phyloP scores from a whole-genome alignment of 176 grass and related monocot species.

The Ananas comosus region DNA sequence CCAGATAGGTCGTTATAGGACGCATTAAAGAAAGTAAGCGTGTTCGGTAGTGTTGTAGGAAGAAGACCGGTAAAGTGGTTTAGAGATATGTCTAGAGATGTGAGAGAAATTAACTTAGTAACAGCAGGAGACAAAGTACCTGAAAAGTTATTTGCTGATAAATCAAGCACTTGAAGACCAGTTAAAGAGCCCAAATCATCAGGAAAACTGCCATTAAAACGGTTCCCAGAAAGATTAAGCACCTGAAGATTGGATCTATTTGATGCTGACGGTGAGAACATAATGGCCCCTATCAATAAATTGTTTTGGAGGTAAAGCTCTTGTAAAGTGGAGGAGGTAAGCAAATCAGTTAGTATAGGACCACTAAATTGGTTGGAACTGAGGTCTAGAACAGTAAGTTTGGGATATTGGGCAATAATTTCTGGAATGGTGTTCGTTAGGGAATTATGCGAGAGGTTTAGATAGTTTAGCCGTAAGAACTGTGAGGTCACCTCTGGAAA shows the following conservation, averaged over 20 bases:
- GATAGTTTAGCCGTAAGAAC: slow-evolving; percentile 77
- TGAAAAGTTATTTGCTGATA: slow-evolving; percentile 84
- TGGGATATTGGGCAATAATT: slow-evolving; percentile 69
- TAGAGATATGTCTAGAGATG: slow-evolving; percentile 58
- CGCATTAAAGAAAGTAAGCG: slow-evolving; percentile 59
- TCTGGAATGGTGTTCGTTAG: slow-evolving; percentile 48
- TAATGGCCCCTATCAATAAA: slow-evolving; percentile 48
- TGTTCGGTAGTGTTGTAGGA: slow-evolving; percentile 56
- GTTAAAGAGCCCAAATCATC: slow-evolving; percentile 59
- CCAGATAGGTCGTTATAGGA: slow-evolving; percentile 95
- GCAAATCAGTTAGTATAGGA: slow-evolving; percentile 43
- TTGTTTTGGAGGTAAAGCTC: slow-evolving; percentile 74
- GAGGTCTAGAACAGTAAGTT: slow-evolving; percentile 77
- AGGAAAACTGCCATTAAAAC: slow-evolving; percentile 73
- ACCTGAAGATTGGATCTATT: slow-evolving; percentile 57
- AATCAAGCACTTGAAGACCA: slow-evolving; percentile 57
- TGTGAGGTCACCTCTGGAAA: slow-evolving; percentile 73
- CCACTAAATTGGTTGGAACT: slow-evolving; percentile 73
- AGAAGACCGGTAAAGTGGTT: slow-evolving; percentile 75
- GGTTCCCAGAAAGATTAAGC: slow-evolving; percentile 78
- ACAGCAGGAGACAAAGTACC: slow-evolving; percentile 52
- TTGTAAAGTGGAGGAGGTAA: slow-evolving; percentile 68
- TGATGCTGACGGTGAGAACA: slow-evolving; percentile 40
- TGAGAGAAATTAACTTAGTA: slow-evolving; percentile 57
- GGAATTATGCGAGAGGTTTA: slow-evolving; percentile 81